Base-by-base conservation (phyloP, 2,329 filamentous ascomycete genomes). In the Cercospora zeina region DNA sequence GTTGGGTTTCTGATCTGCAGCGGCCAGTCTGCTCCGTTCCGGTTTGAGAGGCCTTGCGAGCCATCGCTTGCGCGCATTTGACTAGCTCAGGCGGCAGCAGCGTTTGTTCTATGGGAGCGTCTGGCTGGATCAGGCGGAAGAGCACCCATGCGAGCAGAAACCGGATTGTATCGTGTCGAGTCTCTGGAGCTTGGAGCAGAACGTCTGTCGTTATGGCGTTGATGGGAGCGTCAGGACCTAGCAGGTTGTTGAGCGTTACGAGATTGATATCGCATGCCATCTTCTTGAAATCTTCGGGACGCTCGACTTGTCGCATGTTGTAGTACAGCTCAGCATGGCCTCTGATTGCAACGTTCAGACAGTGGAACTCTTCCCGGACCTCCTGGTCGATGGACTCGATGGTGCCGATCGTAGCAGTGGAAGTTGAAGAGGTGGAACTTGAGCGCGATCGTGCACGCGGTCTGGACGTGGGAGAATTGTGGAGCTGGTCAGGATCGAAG, bases 61-160 rank as follows among this genome's bases (percentile, higher is more conserved):
- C 59, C 56, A 67, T 63, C 7, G 61, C 62, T 37, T 64, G 61
- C 16, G 63, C 50, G 51, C 59, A 62, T 39, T 59, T 53, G 21
- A 62, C 62, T 24, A 66, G 30, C 30, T 64, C 65, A 8, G 64
- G 59, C 5, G 65, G 65, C 10, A 67, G 33, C 0, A 67, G 36
- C 0, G 62, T 67, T n/a, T 31, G 47, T 9, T 66, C 59, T 9
- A 62, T 13, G 1, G 58, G 56, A 21, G 64, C 62, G 31, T 53
- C 54, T n/a, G 58, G 36, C 24, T 58, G 49, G 1, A 62, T 62
- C 14, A 62, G 57, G 10, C 58, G 55, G 30, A 66, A 61, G 14
- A 67, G 57, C 14, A 54, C 47, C 65, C 65, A 67, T 9, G 65
- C 64, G 10, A 67, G 51, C 4, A 67, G 27, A 19, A 66, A 45